Conservation (phyloP, 2,329 filamentous ascomycete species). For the Penicillium aurantiogriseum region DNA sequence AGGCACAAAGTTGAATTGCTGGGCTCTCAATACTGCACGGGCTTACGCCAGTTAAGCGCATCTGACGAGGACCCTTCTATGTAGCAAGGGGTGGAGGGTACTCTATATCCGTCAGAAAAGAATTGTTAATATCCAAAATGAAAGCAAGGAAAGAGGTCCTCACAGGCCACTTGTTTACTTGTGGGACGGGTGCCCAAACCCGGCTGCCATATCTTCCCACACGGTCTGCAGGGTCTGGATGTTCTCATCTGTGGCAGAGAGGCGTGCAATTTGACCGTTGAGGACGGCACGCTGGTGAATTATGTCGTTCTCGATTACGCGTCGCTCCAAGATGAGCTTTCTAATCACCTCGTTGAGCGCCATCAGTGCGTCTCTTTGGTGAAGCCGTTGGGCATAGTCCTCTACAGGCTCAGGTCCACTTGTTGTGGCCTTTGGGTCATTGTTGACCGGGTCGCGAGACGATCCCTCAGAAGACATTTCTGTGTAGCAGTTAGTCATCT, state of each 20-base stretch:
- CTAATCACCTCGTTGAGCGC: neutral
- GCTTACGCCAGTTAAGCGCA: too few species aligned
- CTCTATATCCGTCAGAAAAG: too few species aligned
- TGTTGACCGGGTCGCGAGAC: too few species aligned
- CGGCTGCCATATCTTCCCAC: neutral
- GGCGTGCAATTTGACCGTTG: neutral
- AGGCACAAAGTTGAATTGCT: too few species aligned
- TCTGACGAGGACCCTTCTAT: too few species aligned
- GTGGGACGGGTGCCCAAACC: neutral
- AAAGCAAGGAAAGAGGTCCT: too few species aligned
- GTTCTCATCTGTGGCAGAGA: neutral
- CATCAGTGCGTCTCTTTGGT: neutral
- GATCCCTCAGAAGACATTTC: neutral
- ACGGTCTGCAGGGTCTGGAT: neutral
- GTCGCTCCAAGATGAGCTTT: neutral
- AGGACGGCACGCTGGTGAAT: neutral
- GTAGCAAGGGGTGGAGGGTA: too few species aligned
- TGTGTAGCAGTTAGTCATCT: neutral
- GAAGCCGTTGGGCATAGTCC: too few species aligned
- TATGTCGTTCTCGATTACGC: neutral
- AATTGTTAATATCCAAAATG: too few species aligned
- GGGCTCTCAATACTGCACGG: too few species aligned
- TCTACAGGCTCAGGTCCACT: too few species aligned
- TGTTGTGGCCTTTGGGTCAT: too few species aligned
- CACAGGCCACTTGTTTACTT: neutral